A percentile compares a stretch with the other conserved stretches of the same genome.
Conservation (phyloP, 176 grass and related monocot genomes). For the Echinochloa phyllopogon region DNA sequence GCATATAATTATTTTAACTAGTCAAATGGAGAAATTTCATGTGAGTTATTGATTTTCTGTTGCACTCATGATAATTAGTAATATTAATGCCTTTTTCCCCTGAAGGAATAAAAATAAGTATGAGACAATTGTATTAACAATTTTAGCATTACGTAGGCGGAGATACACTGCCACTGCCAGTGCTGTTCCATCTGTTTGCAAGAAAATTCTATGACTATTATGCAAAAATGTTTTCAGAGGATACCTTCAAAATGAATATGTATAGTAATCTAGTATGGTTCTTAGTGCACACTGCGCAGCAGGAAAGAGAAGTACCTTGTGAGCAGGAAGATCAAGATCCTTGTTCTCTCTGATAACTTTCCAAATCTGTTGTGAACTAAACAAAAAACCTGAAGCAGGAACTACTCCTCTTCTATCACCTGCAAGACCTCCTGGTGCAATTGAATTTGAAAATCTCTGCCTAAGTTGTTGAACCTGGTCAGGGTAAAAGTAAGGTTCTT, state of each 20-base stretch:
- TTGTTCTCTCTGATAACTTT: slow-evolving; percentile 93
- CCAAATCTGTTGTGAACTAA: slow-evolving; percentile 97
- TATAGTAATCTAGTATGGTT: slow-evolving; percentile 9
- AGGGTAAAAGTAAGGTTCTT: slow-evolving; percentile 48
- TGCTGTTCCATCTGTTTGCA: background rate
- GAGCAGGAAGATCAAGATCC: slow-evolving; percentile 98
- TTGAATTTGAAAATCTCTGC: slow-evolving; percentile 92
- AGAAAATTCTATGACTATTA: slow-evolving; percentile 26
- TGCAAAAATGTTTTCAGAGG: background rate
- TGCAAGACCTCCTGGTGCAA: slow-evolving; percentile 92
- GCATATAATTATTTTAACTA: slow-evolving; percentile 21
- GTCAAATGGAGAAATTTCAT: slow-evolving; percentile 21
- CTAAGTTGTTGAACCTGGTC: slow-evolving; percentile 88
- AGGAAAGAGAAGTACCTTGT: slow-evolving; percentile 69
- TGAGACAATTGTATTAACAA: background rate
- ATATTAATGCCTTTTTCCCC: background rate
- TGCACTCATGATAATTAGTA: background rate
- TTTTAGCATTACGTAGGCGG: background rate
- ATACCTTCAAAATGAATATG: background rate
- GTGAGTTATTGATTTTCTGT: slow-evolving; percentile 11
- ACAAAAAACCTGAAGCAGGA: slow-evolving; percentile 97
- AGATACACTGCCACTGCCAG: background rate
- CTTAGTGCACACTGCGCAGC: slow-evolving; percentile 5
- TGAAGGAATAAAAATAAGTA: background rate
- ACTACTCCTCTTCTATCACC: slow-evolving; percentile 95